A percentile compares a stretch with the other conserved stretches of the same genome.
These are phyloP conservation scores for Paxillus rubicundulus DNA, from an alignment of 768 basidiomycete genomes.

Conservation along the genomic window DNA sequence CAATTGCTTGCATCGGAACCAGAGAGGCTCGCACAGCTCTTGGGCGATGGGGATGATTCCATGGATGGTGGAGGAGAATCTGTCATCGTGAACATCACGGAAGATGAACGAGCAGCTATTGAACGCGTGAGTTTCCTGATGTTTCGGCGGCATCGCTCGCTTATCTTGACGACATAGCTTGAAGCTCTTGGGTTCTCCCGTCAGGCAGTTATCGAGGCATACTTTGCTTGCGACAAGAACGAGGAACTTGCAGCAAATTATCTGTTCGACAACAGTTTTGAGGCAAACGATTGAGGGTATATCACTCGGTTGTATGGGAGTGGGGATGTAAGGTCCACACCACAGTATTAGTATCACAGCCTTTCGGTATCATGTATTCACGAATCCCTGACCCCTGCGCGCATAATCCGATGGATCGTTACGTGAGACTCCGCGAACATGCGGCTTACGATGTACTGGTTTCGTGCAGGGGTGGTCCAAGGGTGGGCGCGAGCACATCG, in stretches of 20 bases:
- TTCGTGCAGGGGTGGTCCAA: too few relatives aligned
- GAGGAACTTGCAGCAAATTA: slow-evolving; percentile 96
- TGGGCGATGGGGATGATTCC: slow-evolving; percentile 47
- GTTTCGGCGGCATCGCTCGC: neutral
- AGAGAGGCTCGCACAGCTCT: slow-evolving; percentile 58
- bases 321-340: neutral
- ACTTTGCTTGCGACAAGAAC: slow-evolving; percentile 93
- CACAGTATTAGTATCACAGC: neutral
- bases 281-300: slow-evolving; percentile 15
- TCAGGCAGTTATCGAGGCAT: slow-evolving; percentile 82
- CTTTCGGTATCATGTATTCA: neutral
- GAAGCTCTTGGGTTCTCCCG: slow-evolving; percentile 86
- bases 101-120: slow-evolving; percentile 87
- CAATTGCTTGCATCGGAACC: slow-evolving; percentile 71
- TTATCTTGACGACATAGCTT: slow-evolving; percentile 48
- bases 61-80: slow-evolving; percentile 40
- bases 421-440: too few relatives aligned
- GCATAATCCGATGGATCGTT: too few relatives aligned
- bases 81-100: slow-evolving; percentile 73
- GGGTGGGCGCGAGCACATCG: too few relatives aligned
- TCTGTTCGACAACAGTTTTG: slow-evolving; percentile 79
- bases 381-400: neutral
- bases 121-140: slow-evolving; percentile 60
- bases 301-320: neutral
- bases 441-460: too few relatives aligned